Evolutionary conservation across 2,329 filamentous ascomycete genomes (phyloP).

Genomic region (Tolypocladium ophioglossoides): DNA sequence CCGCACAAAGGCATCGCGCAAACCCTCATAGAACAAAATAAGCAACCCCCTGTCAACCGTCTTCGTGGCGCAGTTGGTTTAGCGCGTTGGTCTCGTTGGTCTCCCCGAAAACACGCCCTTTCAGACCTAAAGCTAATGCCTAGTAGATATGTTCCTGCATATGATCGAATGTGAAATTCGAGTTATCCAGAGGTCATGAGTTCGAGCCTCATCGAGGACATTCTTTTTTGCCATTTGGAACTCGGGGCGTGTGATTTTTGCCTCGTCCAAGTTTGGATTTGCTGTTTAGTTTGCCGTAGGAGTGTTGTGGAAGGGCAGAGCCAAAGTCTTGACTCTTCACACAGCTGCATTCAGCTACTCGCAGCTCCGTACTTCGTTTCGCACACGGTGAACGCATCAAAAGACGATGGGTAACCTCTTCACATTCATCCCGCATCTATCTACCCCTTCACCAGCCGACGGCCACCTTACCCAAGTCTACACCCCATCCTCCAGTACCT

Average conservation of each 20-base stretch:
- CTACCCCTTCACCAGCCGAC: neutral
- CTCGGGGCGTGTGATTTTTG: neutral
- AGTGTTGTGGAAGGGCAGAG: too few relatives aligned
- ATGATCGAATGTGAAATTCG: slow-evolving; percentile 16
- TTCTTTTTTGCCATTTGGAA: neutral
- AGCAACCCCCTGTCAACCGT: neutral
- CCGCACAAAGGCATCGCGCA: neutral
- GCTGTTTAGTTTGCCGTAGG: too few relatives aligned
- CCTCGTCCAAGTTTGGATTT: too few relatives aligned
- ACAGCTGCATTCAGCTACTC: too few relatives aligned
- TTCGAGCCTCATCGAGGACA: slow-evolving; percentile 38
- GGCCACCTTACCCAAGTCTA: neutral
- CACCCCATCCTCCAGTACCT: neutral
- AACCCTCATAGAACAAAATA: neutral
- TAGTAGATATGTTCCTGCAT: neutral
- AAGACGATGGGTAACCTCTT: neutral
- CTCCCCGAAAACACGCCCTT: slow-evolving; percentile 7
- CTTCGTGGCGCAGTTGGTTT: neutral
- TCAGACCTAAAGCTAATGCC: slow-evolving; percentile 4
- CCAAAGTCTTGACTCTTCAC: too few relatives aligned
- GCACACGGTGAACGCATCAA: too few relatives aligned
- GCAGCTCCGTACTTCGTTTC: too few relatives aligned
- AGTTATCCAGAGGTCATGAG: slow-evolving; percentile 35
- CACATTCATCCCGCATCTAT: neutral
- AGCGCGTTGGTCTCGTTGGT: slow-evolving; percentile 1